phyloP scores from a whole-genome alignment of 1,284 basidiomycete genomes.

The Cryptococcus sp. region DNA sequence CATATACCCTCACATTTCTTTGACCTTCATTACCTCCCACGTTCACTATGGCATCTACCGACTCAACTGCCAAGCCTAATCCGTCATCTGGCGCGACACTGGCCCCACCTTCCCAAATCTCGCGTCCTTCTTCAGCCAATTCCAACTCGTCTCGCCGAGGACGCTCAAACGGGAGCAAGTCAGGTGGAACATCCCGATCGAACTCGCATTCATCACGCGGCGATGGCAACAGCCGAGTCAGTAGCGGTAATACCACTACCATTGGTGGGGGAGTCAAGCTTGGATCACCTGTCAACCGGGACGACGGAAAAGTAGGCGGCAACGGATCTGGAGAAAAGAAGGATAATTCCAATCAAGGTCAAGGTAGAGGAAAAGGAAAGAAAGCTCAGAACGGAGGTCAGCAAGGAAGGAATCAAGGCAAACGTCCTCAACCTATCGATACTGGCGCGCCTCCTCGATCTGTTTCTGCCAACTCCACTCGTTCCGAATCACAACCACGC shows the following conservation, averaged over 20 bases:
- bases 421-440: slow-evolving; percentile 18
- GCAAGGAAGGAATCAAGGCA: slow-evolving; percentile 4
- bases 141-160: slow-evolving; percentile 23
- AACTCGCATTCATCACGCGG: slow-evolving; percentile 33
- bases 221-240: slow-evolving; percentile 14
- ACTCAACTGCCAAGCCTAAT: neutral
- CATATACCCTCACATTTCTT: neutral
- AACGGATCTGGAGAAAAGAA: slow-evolving; percentile 9
- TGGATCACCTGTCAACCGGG: slow-evolving; percentile 18
- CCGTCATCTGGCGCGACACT: slow-evolving; percentile 4
- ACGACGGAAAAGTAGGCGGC: slow-evolving; percentile 9
- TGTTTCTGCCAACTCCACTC: slow-evolving; percentile 8
- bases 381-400: neutral
- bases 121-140: slow-evolving; percentile 23
- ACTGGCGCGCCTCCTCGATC: slow-evolving; percentile 9
- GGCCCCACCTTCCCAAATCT: slow-evolving; percentile 18
- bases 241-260: slow-evolving; percentile 33
- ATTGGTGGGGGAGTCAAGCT: slow-evolving; percentile 39
- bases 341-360: slow-evolving; percentile 2
- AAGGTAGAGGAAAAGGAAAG: slow-evolving; percentile 12
- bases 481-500: slow-evolving; percentile 10
- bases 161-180: slow-evolving; percentile 13
- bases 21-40: neutral
- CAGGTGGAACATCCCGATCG: slow-evolving; percentile 25
- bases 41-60: neutral